phyloP scores from a whole-genome alignment of 805 yeast species.

The Ogataea polymorpha region DNA sequence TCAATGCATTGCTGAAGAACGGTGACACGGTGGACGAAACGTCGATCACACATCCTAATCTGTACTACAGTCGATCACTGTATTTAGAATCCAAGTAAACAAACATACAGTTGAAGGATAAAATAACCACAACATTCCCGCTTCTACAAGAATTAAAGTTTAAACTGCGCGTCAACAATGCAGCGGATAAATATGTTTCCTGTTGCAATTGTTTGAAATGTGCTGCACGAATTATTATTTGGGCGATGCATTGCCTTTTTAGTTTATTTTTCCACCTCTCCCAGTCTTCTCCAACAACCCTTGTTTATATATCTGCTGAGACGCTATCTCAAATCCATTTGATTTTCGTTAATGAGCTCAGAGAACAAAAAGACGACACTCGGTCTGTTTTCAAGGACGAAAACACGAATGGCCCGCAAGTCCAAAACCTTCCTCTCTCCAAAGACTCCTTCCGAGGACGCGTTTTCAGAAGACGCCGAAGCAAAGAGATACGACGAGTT shows the following conservation, averaged over 20 bases:
- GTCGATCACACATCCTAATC: constrained; percentile 80
- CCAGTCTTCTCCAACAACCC: neutral
- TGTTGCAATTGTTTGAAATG: neutral
- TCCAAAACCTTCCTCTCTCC: constrained; percentile 1
- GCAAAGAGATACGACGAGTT: constrained; percentile 20
- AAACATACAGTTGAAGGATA: neutral
- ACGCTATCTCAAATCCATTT: neutral
- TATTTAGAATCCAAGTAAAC: constrained; percentile 42
- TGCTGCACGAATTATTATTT: neutral
- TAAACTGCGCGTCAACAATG: neutral
- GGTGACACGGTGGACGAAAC: constrained; percentile 50
- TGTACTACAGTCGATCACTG: constrained; percentile 76
- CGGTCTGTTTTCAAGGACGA: constrained; percentile 10
- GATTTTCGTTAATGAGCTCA: neutral
- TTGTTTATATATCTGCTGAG: neutral
- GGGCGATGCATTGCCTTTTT: constrained; percentile 1
- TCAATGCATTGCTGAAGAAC: constrained; percentile 33
- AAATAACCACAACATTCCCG: neutral
- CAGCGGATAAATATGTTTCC: neutral
- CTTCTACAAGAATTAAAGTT: neutral
- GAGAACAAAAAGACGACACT: constrained; percentile 2
- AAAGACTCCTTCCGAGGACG: neutral
- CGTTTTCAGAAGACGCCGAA: neutral
- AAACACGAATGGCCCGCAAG: constrained; percentile 4
- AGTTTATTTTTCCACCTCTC: neutral